A percentile compares a stretch with the other conserved stretches of the same genome.
These are phyloP conservation scores for Bipolaris sorokiniana DNA, from an alignment of 2,329 filamentous ascomycete genomes.

Conservation along the genomic window DNA sequence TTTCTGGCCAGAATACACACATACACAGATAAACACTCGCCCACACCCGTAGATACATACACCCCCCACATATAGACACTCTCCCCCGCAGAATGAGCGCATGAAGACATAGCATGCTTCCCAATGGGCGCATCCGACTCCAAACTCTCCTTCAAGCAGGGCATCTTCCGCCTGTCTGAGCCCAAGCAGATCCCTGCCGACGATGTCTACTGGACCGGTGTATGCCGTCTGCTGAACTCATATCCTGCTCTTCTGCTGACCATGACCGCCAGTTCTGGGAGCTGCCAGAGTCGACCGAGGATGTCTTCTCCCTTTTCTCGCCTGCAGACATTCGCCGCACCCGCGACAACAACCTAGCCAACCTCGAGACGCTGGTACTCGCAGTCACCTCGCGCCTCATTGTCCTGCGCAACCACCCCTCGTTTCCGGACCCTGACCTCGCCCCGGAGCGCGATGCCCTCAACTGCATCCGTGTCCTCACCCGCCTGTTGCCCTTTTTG, in stretches of 20 bases:
- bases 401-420: slow-evolving; percentile 82
- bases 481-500: slow-evolving; percentile 84
- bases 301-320: slow-evolving; percentile 95
- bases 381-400: slow-evolving; percentile 84
- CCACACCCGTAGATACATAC: no score
- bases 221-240: slow-evolving; percentile 54
- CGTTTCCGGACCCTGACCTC: slow-evolving; percentile 84
- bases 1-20: slow-evolving; percentile 1
- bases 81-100: slow-evolving; percentile 22
- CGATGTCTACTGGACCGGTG: slow-evolving; percentile 91
- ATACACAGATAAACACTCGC: slow-evolving; percentile 2
- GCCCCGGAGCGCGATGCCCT: slow-evolving; percentile 86
- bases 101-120: slow-evolving; percentile 42
- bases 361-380: slow-evolving; percentile 86
- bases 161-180: slow-evolving; percentile 95
- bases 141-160: slow-evolving; percentile 98
- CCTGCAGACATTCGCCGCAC: slow-evolving; percentile 79
- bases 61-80: no score
- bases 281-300: slow-evolving; percentile 91
- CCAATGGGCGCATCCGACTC: slow-evolving; percentile 97
- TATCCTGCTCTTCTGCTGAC: slow-evolving; percentile 23
- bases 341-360: slow-evolving; percentile 81
- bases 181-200: slow-evolving; percentile 84
- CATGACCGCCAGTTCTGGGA: slow-evolving; percentile 79
- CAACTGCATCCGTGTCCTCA: slow-evolving; percentile 92